These are phyloP conservation scores for Flaveria floridana DNA, from an alignment of 140 eudicot genomes.

Conservation along the genomic window DNA sequence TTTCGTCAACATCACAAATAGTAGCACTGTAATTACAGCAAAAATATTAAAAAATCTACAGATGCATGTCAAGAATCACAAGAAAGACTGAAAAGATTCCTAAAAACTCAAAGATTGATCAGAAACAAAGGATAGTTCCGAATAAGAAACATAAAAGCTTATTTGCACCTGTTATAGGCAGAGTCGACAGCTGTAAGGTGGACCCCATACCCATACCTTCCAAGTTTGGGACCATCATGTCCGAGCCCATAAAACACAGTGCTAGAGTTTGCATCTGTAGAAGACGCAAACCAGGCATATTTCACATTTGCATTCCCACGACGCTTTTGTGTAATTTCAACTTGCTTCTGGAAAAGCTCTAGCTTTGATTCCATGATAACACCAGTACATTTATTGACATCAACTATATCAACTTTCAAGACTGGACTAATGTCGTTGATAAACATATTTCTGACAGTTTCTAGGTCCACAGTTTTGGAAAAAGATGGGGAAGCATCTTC, in stretches of 20 bases:
- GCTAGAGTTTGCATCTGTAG: constrained; percentile 36
- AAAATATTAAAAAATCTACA: neutral
- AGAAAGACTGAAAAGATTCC: neutral
- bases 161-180: constrained; percentile 45
- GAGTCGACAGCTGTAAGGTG: constrained; percentile 48
- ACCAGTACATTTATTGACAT: constrained; percentile 35
- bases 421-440: constrained; percentile 25
- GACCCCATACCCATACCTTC: constrained; percentile 54
- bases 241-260: constrained; percentile 48
- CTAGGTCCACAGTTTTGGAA: constrained; percentile 29
- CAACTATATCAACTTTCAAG: constrained; percentile 29
- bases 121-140: neutral
- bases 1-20: constrained; percentile 67
- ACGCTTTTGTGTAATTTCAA: constrained; percentile 49
- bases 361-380: constrained; percentile 37
- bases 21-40: constrained; percentile 46
- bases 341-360: constrained; percentile 62
- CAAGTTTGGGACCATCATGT: constrained; percentile 41
- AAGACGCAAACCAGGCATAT: constrained; percentile 55
- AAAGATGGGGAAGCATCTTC: constrained; percentile 29
- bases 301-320: constrained; percentile 60
- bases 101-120: neutral
- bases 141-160: constrained; percentile 15
- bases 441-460: constrained; percentile 50
- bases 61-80: neutral